These are phyloP conservation scores for Phytophthora macrochlamydospora DNA, from an alignment of 352 stramenopile species.

Conservation along the genomic window DNA sequence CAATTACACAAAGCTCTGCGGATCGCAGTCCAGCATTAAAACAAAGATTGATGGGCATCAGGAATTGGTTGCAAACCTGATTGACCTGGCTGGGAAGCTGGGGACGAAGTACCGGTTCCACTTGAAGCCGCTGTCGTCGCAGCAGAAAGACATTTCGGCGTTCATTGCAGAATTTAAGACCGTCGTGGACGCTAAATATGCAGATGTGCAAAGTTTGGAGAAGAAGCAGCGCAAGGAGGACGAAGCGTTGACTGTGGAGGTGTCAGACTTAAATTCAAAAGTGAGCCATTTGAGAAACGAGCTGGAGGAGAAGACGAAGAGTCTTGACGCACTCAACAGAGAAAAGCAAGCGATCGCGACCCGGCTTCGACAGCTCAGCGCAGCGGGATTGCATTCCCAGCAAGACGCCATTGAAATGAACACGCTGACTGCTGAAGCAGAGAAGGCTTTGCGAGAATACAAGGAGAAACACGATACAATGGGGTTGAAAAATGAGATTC, in stretches of 20 bases:
- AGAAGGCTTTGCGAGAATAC: constrained; percentile 48
- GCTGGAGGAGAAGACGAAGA: constrained; percentile 47
- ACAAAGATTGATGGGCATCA: constrained; percentile 57
- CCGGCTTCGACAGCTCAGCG: constrained; percentile 50
- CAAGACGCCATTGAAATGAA: constrained; percentile 58
- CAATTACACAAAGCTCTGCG: constrained; percentile 41
- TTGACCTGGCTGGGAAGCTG: constrained; percentile 46
- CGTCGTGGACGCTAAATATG: constrained; percentile 51
- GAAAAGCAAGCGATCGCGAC: constrained; percentile 49
- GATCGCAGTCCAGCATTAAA: constrained; percentile 53
- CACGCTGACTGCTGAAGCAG: constrained; percentile 46
- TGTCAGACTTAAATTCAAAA: constrained; percentile 58
- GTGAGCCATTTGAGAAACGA: constrained; percentile 59
- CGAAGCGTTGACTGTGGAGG: constrained; percentile 46
- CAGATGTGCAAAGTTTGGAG: constrained; percentile 41
- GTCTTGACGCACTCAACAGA: constrained; percentile 40
- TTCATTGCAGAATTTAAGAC: constrained; percentile 57
- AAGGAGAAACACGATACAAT: constrained; percentile 47
- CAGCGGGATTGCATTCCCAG: constrained; percentile 42
- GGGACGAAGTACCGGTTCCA: constrained; percentile 71
- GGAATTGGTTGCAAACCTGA: constrained; percentile 38
- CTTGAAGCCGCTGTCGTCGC: constrained; percentile 49
- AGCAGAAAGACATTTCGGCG: constrained; percentile 55
- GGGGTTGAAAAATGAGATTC: constrained; percentile 50
- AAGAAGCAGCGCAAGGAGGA: constrained; percentile 45